Evolutionary conservation across 495 filamentous ascomycete genomes (phyloP), one percentile per base, ranked within the genome.

Genomic region (Thermochaetoides thermophila): DNA sequence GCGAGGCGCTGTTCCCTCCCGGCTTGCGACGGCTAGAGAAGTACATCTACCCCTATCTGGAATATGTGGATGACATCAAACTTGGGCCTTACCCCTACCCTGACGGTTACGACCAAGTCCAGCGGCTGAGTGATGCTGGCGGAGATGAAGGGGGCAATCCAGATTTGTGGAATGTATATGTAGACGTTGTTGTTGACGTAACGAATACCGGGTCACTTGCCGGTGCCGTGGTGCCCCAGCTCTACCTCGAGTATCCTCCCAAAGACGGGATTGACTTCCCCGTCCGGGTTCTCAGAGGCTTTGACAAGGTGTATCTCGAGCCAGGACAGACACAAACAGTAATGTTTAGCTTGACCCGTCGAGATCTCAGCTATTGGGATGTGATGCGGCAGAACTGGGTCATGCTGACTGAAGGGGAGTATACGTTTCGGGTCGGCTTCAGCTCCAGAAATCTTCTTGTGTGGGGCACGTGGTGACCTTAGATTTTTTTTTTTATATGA

Each of bases 31-130:
- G 60, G 24, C 53, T 97, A 9, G 56, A 64, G 14, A 84, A 84
- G 46, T 91, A 84, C 51, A 69, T 97, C 38, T 96, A 97, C 48
- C 84, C 89, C 0, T 97, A 93, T 45, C 68, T 95, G 12, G 41
- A 59, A 0, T 60, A 56, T 5, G 57, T 72, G 19, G 69, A 74
- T 15, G 61, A 71, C 6, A 67, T 78, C 29, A 65, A 63, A 9
- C 31, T 55, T 0, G 61, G 59, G n/a, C 55, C 57, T 1, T 81
- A 83, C 39, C 66, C 67, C 0, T 91, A 85, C 40, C 85, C 85
- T 1, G 58, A 69, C 0, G 83, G 78, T 3, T 91, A 87, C 50
- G 49, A 67, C 23, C 55, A 57, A 9, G 52, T 52, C 12, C 63
- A 68, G 27, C 46, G 56, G 0, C 66, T 56, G 10, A 86, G 78